These are phyloP conservation scores for Beta macrorhiza DNA, from an alignment of 179 eudicot species.

Conservation along the genomic window DNA sequence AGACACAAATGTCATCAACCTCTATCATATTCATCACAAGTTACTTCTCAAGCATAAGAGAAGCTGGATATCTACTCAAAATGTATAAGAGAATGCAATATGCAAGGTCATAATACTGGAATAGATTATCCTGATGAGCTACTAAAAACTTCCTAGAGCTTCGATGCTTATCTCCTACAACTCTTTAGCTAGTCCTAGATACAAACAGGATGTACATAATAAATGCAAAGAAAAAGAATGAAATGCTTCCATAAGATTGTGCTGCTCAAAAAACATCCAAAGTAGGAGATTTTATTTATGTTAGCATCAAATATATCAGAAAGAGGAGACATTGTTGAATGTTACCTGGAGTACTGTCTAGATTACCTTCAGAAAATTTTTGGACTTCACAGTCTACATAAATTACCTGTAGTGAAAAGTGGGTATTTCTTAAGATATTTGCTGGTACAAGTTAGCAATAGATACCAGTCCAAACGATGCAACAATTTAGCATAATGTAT, in stretches of 20 bases:
- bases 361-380: slow-evolving; percentile 20
- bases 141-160: not conserved
- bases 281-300: not conserved
- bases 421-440: not conserved
- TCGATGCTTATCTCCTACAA: too few species aligned
- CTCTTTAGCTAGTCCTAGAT: too few species aligned
- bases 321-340: not conserved
- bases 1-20: not conserved
- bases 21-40: too few species aligned
- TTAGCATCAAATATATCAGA: not conserved
- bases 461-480: not conserved
- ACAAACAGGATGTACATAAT: not conserved
- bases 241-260: not conserved
- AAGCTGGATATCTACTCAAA: too few species aligned
- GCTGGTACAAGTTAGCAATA: not conserved
- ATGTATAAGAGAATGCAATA: not conserved
- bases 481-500: not conserved
- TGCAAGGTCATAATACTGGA: not conserved
- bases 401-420: slow-evolving; percentile 25
- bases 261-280: not conserved
- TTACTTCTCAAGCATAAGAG: too few species aligned
- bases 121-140: not conserved
- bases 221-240: not conserved
- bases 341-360: slow-evolving; percentile 20
- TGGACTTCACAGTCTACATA: slow-evolving; percentile 33